A percentile compares a stretch with the other conserved stretches of the same genome.
These are phyloP conservation scores for Solanum arcanum DNA, from an alignment of 257 asterid species.

Conservation along the genomic window DNA sequence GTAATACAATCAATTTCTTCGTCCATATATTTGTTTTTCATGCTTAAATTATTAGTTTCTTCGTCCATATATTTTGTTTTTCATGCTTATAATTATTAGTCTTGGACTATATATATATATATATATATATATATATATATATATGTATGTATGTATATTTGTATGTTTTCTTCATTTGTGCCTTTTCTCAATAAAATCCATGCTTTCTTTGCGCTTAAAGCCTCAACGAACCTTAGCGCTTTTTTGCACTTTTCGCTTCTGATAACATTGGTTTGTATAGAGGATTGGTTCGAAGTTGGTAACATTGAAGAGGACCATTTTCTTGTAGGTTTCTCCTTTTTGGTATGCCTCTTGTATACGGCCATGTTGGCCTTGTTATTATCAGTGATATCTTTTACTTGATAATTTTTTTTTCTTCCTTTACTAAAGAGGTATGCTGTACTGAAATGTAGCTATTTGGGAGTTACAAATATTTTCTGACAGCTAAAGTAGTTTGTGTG, in stretches of 20 bases:
- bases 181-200: too few species aligned
- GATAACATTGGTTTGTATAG: not conserved
- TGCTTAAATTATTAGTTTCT: not conserved
- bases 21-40: not conserved
- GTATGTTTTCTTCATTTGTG: too few species aligned
- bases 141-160: too few species aligned
- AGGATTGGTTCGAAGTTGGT: not conserved
- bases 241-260: not conserved
- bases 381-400: not conserved
- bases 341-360: not conserved
- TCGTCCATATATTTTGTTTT: not conserved
- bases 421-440: not conserved
- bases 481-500: not conserved
- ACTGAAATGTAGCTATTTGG: not conserved
- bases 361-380: not conserved
- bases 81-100: not conserved
- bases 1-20: not conserved
- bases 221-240: not conserved
- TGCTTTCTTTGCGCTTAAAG: not conserved
- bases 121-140: too few species aligned
- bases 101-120: too few species aligned
- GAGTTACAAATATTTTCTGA: not conserved
- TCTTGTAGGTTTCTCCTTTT: not conserved
- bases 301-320: not conserved
- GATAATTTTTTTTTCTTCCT: not conserved